A percentile compares a stretch with the other conserved stretches of the same genome.
Conservation (phyloP, 225 moss, liverwort and hornwort species). For the Polytrichum commune region DNA sequence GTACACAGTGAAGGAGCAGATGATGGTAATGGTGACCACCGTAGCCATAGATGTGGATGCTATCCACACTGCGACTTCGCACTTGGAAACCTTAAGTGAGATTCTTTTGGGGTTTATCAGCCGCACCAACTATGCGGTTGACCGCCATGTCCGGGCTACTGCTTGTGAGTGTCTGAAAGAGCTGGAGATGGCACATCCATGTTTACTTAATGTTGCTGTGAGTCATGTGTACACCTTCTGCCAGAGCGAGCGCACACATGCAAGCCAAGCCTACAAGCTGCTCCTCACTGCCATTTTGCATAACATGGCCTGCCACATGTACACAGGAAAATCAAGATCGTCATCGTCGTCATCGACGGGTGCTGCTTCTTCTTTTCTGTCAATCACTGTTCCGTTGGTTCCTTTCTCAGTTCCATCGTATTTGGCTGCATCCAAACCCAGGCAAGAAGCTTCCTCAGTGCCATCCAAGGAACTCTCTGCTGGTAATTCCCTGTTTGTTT, state of each 20-base stretch:
- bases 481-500: constrained; percentile 24
- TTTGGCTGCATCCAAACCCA: constrained; percentile 44
- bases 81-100: constrained; percentile 67
- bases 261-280: constrained; percentile 80
- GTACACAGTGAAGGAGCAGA: constrained; percentile 69
- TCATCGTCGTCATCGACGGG: constrained; percentile 4
- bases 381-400: constrained; percentile 74
- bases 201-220: constrained; percentile 67
- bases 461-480: constrained; percentile 56
- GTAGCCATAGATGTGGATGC: constrained; percentile 77
- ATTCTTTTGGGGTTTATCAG: constrained; percentile 70
- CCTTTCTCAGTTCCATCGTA: constrained; percentile 83
- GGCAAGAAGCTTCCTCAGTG: constrained; percentile 38
- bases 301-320: constrained; percentile 85
- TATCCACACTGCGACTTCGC: constrained; percentile 58
- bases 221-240: constrained; percentile 80
- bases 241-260: constrained; percentile 85
- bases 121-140: constrained; percentile 72
- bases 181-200: constrained; percentile 94
- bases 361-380: constrained; percentile 65
- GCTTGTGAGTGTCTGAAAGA: constrained; percentile 94
- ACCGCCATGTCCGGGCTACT: constrained; percentile 82
- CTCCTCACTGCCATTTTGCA: constrained; percentile 85
- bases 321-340: constrained; percentile 56
- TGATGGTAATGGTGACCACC: constrained; percentile 87